Base-by-base conservation (phyloP, 1,284 basidiomycete genomes). In the Papiliotrema laurentii region DNA sequence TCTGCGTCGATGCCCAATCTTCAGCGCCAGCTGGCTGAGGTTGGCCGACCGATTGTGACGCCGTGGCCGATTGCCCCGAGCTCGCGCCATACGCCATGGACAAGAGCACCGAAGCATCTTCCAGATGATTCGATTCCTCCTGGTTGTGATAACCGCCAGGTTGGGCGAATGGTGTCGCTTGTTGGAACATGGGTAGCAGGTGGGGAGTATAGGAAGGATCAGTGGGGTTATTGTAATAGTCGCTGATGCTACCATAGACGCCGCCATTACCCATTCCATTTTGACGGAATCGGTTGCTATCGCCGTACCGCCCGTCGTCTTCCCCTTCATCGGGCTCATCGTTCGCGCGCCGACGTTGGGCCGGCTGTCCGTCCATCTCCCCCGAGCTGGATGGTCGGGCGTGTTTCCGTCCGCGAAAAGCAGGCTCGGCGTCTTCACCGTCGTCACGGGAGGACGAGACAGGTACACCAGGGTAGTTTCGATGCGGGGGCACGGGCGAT, bases 21-120 rank as follows among this genome's bases (percentile, higher is more conserved):
- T 35, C 11, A 35, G 19, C 31, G 36, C 34, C 5, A 24, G 37
- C 31, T 28, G 22, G 38, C 14, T 38, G 31, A 10, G 47, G 5
- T 13, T 22, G 37, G 37, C n/a, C 19, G 40, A 21, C 40, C 26
- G 11, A 16, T 28, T n/a, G n/a, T n/a, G n/a, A n/a, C n/a, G n/a
- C n/a, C n/a, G n/a, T n/a, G n/a, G n/a, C n/a, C n/a, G n/a, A n/a
- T n/a, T n/a, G n/a, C 3, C 43, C 52, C 9, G 65, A 63, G 2
- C 68, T 58, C 16, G 62, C 64, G 13, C 65, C 61, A 45, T 74
- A 74, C 2, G 71, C 73, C 69, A 74, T 73, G 5, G 68, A 70
- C 18, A 74, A 53, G 3, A 74, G 58, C 3, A 68, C 68, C 14
- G 69, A 69, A 2, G 73, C 73, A 44, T 74, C 69, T 54, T 74